A percentile compares a stretch with the other conserved stretches of the same genome.
Conservation (phyloP, 2,329 filamentous ascomycete species). For the Diaporthe sp. region DNA sequence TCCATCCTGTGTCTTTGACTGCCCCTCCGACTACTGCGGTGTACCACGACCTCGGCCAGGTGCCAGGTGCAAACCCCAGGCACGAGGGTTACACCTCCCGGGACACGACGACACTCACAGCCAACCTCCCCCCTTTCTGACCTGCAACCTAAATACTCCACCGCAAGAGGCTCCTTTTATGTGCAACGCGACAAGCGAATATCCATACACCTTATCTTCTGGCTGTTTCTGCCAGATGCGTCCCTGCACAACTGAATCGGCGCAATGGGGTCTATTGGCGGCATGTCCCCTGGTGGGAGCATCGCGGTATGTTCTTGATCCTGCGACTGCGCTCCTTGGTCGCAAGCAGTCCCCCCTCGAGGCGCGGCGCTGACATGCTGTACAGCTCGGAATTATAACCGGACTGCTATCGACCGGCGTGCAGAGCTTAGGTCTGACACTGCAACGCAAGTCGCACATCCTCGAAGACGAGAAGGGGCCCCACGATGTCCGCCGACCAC, state of each 20-base stretch:
- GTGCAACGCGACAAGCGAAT: conserved; percentile 41
- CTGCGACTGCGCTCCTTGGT: neutral
- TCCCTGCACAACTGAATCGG: conserved; percentile 53
- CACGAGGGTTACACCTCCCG: conserved; percentile 28
- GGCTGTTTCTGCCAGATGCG: conserved; percentile 61
- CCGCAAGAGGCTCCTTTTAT: conserved; percentile 30
- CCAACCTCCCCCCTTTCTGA: conserved; percentile 24
- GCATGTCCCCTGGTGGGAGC: conserved; percentile 82
- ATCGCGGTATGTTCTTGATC: conserved; percentile 72
- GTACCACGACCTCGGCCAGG: conserved; percentile 33
- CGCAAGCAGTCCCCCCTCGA: neutral
- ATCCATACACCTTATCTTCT: conserved; percentile 35
- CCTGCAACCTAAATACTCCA: conserved; percentile 33
- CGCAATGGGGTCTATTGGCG: conserved; percentile 80
- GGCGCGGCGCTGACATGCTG: conserved; percentile 43
- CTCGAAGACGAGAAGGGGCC: conserved; percentile 94
- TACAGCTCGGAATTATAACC: conserved; percentile 90
- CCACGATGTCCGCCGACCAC: conserved; percentile 84
- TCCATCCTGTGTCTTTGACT: neutral
- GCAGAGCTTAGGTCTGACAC: conserved; percentile 92
- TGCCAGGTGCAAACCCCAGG: conserved; percentile 37
- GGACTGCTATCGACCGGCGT: conserved; percentile 94
- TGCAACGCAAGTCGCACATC: conserved; percentile 98
- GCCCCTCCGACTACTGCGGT: conserved; percentile 13
- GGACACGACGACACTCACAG: conserved; percentile 22